Conservation (phyloP, 2,329 filamentous ascomycete genomes). For the Microdochium trichocladiopsis region DNA sequence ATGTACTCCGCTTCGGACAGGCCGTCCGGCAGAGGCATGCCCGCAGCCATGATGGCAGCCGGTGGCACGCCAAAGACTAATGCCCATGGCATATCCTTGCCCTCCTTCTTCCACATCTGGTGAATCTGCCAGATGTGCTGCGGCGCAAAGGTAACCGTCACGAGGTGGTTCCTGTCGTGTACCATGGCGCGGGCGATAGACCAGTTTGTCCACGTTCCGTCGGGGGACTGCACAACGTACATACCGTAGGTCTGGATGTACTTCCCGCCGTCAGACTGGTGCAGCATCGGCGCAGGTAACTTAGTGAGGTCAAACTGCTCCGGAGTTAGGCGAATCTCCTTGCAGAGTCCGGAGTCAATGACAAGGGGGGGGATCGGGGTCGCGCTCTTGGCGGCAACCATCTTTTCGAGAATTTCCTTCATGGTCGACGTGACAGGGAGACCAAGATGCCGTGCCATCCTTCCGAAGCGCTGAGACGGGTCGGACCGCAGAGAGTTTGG, state of each 20-base stretch:
- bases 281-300: constrained; percentile 32
- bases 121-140: constrained; percentile 40
- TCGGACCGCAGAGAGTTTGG: constrained; percentile 27
- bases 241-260: constrained; percentile 44
- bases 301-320: constrained; percentile 32
- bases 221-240: constrained; percentile 35
- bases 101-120: constrained; percentile 35
- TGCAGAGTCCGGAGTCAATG: constrained; percentile 30
- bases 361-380: constrained; percentile 22
- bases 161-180: constrained; percentile 30
- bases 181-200: constrained; percentile 39
- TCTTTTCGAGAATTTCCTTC: constrained; percentile 32
- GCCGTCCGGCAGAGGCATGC: constrained; percentile 40
- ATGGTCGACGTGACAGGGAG: constrained; percentile 27
- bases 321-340: constrained; percentile 28
- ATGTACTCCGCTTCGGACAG: constrained; percentile 39
- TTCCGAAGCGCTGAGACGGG: constrained; percentile 25
- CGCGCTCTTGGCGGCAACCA: constrained; percentile 24
- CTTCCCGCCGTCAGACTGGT: constrained; percentile 37
- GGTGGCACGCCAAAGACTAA: constrained; percentile 41
- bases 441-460: constrained; percentile 32
- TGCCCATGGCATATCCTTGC: constrained; percentile 38
- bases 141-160: constrained; percentile 30
- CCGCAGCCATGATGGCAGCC: constrained; percentile 36
- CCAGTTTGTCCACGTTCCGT: constrained; percentile 39